A percentile compares a stretch with the other conserved stretches of the same genome.
These are phyloP conservation scores for Pilasporangium apinafurcum DNA, from an alignment of 352 stramenopile genomes.

Conservation along the genomic window DNA sequence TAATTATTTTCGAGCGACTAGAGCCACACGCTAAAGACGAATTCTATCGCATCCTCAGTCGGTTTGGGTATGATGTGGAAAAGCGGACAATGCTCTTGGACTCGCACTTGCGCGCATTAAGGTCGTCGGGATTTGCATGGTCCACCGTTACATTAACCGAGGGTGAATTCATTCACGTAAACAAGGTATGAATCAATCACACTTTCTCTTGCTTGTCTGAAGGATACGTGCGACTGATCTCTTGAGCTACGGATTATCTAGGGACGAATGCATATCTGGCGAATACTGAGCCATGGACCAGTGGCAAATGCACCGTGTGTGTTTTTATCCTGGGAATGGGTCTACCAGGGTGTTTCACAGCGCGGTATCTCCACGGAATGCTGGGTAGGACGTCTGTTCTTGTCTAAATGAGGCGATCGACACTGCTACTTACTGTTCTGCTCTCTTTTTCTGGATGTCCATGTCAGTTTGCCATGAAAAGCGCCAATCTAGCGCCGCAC, in stretches of 20 bases:
- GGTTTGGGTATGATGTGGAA: slow-evolving; percentile 48
- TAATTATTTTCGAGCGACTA: slow-evolving; percentile 83
- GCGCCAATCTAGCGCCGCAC: slow-evolving; percentile 50
- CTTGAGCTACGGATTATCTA: slow-evolving; percentile 3
- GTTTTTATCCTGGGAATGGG: slow-evolving; percentile 82
- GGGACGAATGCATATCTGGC: slow-evolving; percentile 81
- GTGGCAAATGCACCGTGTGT: slow-evolving; percentile 40
- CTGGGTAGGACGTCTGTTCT: slow-evolving; percentile 30
- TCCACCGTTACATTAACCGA: slow-evolving; percentile 70
- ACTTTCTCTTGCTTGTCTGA: slow-evolving; percentile 1
- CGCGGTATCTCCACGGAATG: slow-evolving; percentile 75
- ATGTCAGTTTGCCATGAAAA: slow-evolving; percentile 77
- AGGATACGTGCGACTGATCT: no score
- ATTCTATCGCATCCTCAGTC: slow-evolving; percentile 55
- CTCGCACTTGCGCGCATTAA: slow-evolving; percentile 55
- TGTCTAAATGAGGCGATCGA: no score
- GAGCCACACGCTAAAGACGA: slow-evolving; percentile 49
- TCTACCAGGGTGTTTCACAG: slow-evolving; percentile 79
- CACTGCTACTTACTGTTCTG: neutral
- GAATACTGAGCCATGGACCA: slow-evolving; percentile 47
- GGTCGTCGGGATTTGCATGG: slow-evolving; percentile 66
- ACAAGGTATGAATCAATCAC: slow-evolving; percentile 33
- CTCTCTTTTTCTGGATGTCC: neutral
- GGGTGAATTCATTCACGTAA: slow-evolving; percentile 81
- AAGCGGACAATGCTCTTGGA: slow-evolving; percentile 75